Conservation (phyloP, 768 basidiomycete species). For the Hygrocybe punicea region DNA sequence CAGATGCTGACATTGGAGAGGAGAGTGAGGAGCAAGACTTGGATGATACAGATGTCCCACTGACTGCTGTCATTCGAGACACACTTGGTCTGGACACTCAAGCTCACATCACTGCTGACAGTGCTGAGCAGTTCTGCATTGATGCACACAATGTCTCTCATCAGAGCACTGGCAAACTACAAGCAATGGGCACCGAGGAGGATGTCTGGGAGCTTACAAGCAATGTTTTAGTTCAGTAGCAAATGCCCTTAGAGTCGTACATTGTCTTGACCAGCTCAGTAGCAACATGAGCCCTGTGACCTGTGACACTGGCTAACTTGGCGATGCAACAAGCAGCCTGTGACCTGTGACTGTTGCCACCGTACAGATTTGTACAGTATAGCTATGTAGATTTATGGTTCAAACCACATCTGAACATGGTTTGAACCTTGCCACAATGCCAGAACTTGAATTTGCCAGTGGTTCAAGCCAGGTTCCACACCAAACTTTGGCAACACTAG, state of each 20-base stretch:
- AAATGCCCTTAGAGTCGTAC: neutral
- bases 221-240: neutral
- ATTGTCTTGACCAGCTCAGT: neutral
- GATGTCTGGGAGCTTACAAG: neutral
- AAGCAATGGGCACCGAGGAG: neutral
- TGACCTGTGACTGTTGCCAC: too few species aligned
- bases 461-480: too few species aligned
- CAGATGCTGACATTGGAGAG: neutral
- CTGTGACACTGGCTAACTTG: too few species aligned
- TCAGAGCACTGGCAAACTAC: neutral
- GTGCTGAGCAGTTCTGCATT: neutral
- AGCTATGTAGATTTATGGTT: too few species aligned
- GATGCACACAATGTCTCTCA: neutral
- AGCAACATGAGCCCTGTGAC: too few species aligned
- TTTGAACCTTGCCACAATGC: too few species aligned
- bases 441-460: too few species aligned
- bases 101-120: neutral
- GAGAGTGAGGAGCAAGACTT: neutral
- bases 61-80: neutral
- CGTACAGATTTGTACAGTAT: too few species aligned
- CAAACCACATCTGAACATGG: too few species aligned
- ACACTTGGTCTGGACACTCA: neutral
- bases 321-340: too few species aligned
- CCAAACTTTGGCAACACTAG: too few species aligned
- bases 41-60: neutral